These are phyloP conservation scores for Terfezia boudieri DNA, from an alignment of 495 filamentous ascomycete genomes.

Conservation along the genomic window DNA sequence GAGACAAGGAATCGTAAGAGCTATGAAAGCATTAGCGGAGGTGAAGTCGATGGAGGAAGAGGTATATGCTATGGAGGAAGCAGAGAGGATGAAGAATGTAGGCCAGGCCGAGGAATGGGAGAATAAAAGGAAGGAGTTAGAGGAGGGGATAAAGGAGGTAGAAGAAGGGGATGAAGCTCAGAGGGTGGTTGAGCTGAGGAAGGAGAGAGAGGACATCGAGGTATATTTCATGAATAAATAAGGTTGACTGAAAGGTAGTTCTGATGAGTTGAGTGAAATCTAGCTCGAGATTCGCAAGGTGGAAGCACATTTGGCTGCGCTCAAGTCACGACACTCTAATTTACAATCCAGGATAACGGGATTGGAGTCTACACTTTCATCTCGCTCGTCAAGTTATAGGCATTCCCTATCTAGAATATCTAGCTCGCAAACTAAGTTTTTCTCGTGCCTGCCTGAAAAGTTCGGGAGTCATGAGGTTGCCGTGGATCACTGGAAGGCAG, in stretches of 20 bases:
- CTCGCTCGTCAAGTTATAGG: slow-evolving; percentile 12
- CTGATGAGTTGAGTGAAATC: not conserved
- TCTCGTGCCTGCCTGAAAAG: slow-evolving; percentile 1
- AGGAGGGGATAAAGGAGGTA: slow-evolving; percentile 35
- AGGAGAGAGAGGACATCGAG: slow-evolving; percentile 19
- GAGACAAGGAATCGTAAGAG: slow-evolving; percentile 42
- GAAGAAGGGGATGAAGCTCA: slow-evolving; percentile 24
- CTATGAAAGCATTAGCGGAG: slow-evolving; percentile 47
- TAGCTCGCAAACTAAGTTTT: slow-evolving; percentile 4
- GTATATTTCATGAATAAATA: not conserved
- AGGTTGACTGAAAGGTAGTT: too few species aligned
- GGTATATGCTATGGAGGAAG: slow-evolving; percentile 33
- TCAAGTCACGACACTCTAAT: slow-evolving; percentile 7
- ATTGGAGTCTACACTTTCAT: slow-evolving; percentile 25
- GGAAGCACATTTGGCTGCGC: slow-evolving; percentile 5
- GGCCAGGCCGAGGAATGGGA: slow-evolving; percentile 38
- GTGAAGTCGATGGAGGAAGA: slow-evolving; percentile 50
- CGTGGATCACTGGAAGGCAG: slow-evolving; percentile 33
- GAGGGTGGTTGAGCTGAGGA: slow-evolving; percentile 15
- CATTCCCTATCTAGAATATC: slow-evolving; percentile 6
- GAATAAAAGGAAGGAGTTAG: slow-evolving; percentile 31
- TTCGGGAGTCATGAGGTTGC: slow-evolving; percentile 8
- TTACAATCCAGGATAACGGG: slow-evolving; percentile 26
- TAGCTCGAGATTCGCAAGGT: slow-evolving; percentile 6
- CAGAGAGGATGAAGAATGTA: slow-evolving; percentile 35